Percentiles rank a stretch among this genome's conserved stretches.
Conservation (phyloP, 768 basidiomycete genomes). For the Serpula lacrymans region DNA sequence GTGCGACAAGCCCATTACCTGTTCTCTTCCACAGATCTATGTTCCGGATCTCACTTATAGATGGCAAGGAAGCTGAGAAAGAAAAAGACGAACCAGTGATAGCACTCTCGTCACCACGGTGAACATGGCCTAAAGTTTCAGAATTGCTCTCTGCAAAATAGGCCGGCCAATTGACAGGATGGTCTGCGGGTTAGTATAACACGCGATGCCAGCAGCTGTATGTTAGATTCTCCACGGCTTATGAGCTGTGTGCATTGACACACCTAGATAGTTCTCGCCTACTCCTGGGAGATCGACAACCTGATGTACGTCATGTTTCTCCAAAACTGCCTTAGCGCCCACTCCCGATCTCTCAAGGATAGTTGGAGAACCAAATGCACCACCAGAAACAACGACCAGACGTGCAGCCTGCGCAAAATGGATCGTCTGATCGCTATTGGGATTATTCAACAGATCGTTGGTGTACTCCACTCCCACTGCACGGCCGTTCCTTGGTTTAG, state of each 20-base stretch:
- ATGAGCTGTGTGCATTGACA: no score
- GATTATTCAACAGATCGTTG: constrained; percentile 21
- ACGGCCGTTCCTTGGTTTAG: constrained; percentile 22
- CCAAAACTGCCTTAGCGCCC: constrained; percentile 29
- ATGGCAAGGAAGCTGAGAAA: constrained; percentile 3
- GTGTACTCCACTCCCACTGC: constrained; percentile 38
- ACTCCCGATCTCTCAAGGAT: constrained; percentile 55
- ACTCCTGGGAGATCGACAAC: constrained; percentile 38
- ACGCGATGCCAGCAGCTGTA: no score
- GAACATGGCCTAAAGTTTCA: constrained; percentile 45
- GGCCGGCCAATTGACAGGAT: constrained; percentile 16
- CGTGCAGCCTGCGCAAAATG: constrained; percentile 24
- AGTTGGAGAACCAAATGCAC: constrained; percentile 41
- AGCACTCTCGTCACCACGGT: constrained; percentile 33
- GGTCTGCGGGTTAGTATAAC: constrained; percentile 19
- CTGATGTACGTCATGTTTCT: constrained; percentile 22
- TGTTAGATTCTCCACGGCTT: no score
- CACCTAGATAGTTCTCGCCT: constrained; percentile 41
- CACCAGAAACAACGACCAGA: constrained; percentile 37
- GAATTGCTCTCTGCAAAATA: constrained; percentile 42
- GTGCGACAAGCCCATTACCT: constrained; percentile 45
- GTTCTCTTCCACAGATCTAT: constrained; percentile 25
- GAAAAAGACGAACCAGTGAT: constrained; percentile 33
- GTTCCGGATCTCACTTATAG: constrained; percentile 7
- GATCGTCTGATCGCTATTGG: constrained; percentile 6